phyloP scores from a whole-genome alignment of 177 flowering plant genomes.

The Vitis hybrid region DNA sequence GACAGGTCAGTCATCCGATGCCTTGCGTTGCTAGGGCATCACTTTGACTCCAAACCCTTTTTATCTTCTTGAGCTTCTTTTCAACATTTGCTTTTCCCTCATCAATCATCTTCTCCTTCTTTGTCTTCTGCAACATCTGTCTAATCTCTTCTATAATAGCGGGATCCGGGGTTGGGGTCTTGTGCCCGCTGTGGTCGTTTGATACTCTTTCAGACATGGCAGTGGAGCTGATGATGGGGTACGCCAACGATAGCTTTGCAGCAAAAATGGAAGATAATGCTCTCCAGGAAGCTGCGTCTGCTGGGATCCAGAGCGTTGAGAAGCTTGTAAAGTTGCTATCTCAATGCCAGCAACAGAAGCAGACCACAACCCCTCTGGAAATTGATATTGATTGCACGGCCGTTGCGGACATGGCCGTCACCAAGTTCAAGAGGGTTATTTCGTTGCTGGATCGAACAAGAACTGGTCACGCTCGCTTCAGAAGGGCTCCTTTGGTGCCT shows the following conservation, averaged over 20 bases:
- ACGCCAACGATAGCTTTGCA: constrained; percentile 16
- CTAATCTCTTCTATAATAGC: neutral
- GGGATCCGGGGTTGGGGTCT: neutral
- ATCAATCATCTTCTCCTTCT: neutral
- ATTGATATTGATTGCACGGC: constrained; percentile 27
- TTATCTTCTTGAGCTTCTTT: neutral
- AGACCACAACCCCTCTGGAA: constrained; percentile 4
- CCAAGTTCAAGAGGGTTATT: constrained; percentile 54
- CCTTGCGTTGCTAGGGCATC: constrained; percentile 20
- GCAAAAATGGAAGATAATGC: constrained; percentile 39
- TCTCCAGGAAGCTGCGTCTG: constrained; percentile 52
- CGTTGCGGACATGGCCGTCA: constrained; percentile 53
- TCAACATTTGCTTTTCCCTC: neutral
- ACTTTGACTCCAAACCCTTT: constrained; percentile 25
- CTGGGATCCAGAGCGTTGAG: constrained; percentile 61
- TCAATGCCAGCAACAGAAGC: constrained; percentile 21
- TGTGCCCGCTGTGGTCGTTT: neutral
- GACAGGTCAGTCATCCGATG: constrained; percentile 15
- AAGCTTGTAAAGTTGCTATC: constrained; percentile 37
- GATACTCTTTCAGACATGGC: constrained; percentile 35
- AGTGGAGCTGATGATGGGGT: constrained; percentile 50
- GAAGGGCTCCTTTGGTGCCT: constrained; percentile 40
- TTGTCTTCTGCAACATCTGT: neutral
- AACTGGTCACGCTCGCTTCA: constrained; percentile 59
- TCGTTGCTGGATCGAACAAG: constrained; percentile 42